These are phyloP conservation scores for Phylloporus sp. DNA, from an alignment of 768 basidiomycete species.

Conservation along the genomic window DNA sequence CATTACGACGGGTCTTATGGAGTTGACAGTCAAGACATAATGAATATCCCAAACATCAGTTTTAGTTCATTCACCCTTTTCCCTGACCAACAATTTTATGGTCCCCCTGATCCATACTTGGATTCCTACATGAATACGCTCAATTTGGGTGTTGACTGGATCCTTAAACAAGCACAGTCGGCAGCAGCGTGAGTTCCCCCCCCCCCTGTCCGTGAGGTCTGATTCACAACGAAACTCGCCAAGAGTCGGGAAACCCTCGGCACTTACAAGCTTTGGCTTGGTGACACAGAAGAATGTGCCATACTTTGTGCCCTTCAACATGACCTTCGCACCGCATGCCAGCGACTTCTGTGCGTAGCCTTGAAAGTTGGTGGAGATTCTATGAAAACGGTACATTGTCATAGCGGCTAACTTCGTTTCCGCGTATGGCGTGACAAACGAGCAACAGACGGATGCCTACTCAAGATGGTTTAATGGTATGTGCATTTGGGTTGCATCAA, in stretches of 20 bases:
- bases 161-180: constrained; percentile 42
- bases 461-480: constrained; percentile 47
- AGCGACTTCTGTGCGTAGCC: constrained; percentile 26
- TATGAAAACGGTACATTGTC: not conserved
- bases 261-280: constrained; percentile 55
- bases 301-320: constrained; percentile 60
- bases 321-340: constrained; percentile 39
- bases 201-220: not conserved
- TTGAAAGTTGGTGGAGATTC: not conserved
- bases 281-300: constrained; percentile 51
- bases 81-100: constrained; percentile 63
- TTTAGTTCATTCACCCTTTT: constrained; percentile 61
- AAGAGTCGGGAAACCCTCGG: constrained; percentile 53
- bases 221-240: not conserved
- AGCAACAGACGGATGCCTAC: constrained; percentile 51
- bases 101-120: constrained; percentile 42
- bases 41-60: constrained; percentile 50
- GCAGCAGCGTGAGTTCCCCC: constrained; percentile 37
- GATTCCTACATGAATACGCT: constrained; percentile 50
- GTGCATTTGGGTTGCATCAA: constrained; percentile 6
- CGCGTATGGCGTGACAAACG: constrained; percentile 48
- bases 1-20: constrained; percentile 59
- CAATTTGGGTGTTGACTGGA: constrained; percentile 51
- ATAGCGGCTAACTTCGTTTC: constrained; percentile 21
- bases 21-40: constrained; percentile 63